phyloP scores from a whole-genome alignment of 768 basidiomycete species.

The Leccinum subgranulosum region DNA sequence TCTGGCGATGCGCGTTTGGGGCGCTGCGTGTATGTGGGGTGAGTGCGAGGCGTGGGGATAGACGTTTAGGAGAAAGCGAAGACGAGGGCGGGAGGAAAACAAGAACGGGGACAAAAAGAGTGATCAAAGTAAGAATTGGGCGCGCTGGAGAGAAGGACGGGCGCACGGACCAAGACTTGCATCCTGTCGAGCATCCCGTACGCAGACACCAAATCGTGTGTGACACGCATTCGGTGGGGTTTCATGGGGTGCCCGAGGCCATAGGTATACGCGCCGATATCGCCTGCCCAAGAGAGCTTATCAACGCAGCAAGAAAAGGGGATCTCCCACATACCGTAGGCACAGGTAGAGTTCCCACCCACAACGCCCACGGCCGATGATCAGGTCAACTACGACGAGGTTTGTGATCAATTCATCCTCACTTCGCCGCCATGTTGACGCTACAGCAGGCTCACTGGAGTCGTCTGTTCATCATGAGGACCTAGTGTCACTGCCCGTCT shows the following conservation, averaged over 20 bases:
- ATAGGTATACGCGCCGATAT: conserved; percentile 76
- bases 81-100: background rate
- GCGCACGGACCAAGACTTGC: conserved; percentile 70
- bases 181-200: conserved; percentile 95
- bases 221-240: conserved; percentile 91
- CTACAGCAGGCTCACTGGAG: too few relatives aligned
- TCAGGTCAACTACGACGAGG: too few relatives aligned
- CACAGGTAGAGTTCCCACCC: too few relatives aligned
- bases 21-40: conserved; percentile 40
- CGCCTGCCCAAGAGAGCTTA: conserved; percentile 40
- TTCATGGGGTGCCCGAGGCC: conserved; percentile 94
- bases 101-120: background rate
- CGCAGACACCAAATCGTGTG: conserved; percentile 86
- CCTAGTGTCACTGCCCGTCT: too few relatives aligned
- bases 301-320: background rate
- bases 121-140: background rate
- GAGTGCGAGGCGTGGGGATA: background rate
- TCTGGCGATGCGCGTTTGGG: conserved; percentile 69
- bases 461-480: too few relatives aligned
- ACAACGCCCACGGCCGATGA: too few relatives aligned
- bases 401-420: too few relatives aligned
- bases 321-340: conserved; percentile 36
- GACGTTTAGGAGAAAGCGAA: background rate
- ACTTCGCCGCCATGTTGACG: too few relatives aligned
- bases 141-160: background rate